A percentile compares a stretch with the other conserved stretches of the same genome.
Evolutionary conservation across 352 stramenopile genomes (phyloP).

Genomic region (Blastocystis sp.): DNA sequence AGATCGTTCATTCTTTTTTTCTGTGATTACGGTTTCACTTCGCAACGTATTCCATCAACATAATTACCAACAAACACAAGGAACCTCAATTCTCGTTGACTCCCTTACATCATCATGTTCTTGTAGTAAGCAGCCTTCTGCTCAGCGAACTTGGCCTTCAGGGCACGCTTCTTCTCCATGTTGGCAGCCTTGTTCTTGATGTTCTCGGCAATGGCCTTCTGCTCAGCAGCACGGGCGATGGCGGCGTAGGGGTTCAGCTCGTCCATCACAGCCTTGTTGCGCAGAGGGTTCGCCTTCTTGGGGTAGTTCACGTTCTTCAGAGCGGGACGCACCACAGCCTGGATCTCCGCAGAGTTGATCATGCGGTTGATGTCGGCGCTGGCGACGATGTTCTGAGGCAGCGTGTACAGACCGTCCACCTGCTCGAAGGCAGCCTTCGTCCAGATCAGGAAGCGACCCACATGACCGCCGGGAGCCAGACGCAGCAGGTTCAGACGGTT

Average conservation of each 20-base stretch:
- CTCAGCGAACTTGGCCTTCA: conserved; percentile 71
- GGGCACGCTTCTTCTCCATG: conserved; percentile 70
- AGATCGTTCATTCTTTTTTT: too few relatives aligned
- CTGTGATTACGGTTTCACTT: too few relatives aligned
- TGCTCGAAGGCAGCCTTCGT: conserved; percentile 90
- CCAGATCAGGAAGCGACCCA: conserved; percentile 96
- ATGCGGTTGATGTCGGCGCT: conserved; percentile 76
- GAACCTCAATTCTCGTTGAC: background rate
- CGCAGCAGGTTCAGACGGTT: conserved; percentile 91
- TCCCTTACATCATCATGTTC: conserved; percentile 60
- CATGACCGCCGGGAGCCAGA: conserved; percentile 89
- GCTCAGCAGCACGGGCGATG: conserved; percentile 75
- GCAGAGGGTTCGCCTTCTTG: conserved; percentile 93
- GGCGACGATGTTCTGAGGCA: conserved; percentile 83
- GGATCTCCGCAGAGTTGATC: conserved; percentile 82
- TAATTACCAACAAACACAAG: background rate
- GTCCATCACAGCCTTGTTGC: conserved; percentile 82
- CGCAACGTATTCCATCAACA: too few relatives aligned
- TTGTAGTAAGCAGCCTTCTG: conserved; percentile 69
- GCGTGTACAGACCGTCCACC: conserved; percentile 84
- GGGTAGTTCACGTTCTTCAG: conserved; percentile 76
- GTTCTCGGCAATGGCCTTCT: conserved; percentile 71
- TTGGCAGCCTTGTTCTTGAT: conserved; percentile 75
- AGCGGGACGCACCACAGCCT: conserved; percentile 84
- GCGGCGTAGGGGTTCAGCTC: conserved; percentile 91